These are phyloP conservation scores for Metarhizium humberi DNA, from an alignment of 2,329 filamentous ascomycete genomes.

Conservation along the genomic window DNA sequence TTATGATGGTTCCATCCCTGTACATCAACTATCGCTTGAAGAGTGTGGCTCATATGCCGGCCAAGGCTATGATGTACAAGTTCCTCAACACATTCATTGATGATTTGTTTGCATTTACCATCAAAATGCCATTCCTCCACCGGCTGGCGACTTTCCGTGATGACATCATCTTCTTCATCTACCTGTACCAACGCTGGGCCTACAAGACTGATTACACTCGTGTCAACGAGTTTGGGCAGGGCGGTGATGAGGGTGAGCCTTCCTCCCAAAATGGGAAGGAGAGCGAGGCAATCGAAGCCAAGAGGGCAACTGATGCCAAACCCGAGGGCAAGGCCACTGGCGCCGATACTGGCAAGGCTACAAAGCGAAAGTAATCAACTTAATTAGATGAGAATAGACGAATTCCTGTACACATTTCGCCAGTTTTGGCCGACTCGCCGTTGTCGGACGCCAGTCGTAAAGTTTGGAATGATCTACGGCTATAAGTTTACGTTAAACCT, in stretches of 20 bases:
- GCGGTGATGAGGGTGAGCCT: conserved; percentile 64
- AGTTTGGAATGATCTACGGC: too few species aligned
- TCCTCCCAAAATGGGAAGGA: conserved; percentile 20
- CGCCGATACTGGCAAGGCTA: conserved; percentile 35
- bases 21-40: conserved; percentile 99
- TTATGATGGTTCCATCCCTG: conserved; percentile 96
- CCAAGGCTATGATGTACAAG: conserved; percentile 94
- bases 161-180: conserved; percentile 97
- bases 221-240: conserved; percentile 97
- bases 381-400: neutral
- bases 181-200: conserved; percentile 86
- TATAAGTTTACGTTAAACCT: too few species aligned
- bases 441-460: neutral
- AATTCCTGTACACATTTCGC: neutral
- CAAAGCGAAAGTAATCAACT: conserved; percentile 29
- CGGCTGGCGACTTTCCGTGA: conserved; percentile 86
- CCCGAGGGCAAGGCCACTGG: conserved; percentile 37
- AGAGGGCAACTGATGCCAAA: conserved; percentile 27
- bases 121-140: conserved; percentile 97
- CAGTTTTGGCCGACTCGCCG: neutral
- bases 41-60: conserved; percentile 93
- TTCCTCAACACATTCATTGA: conserved; percentile 99
- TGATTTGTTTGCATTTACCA: conserved; percentile 95
- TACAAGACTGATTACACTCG: conserved; percentile 88
- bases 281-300: conserved; percentile 23